Percentiles rank a stretch among this genome's conserved stretches.
These are phyloP conservation scores for Tubosaeta sp. DNA, from an alignment of 768 basidiomycete species.

Conservation along the genomic window DNA sequence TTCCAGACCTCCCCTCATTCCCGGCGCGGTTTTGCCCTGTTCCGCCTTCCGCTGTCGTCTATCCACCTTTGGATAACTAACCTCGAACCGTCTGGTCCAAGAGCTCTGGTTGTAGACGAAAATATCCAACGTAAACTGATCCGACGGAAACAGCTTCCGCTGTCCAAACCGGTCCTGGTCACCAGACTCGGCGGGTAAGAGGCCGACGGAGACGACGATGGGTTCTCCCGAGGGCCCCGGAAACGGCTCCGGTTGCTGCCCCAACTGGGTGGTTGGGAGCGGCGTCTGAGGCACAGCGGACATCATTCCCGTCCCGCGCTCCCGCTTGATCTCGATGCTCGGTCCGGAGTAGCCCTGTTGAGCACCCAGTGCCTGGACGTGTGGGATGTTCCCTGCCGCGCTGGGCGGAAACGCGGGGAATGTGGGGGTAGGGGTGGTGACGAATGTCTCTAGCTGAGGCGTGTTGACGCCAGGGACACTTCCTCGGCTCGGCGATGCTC, in stretches of 20 bases:
- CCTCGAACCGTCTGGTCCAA: constrained; percentile 74
- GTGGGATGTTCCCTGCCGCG: constrained; percentile 47
- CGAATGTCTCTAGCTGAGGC: constrained; percentile 16
- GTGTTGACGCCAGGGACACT: neutral
- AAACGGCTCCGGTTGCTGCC: constrained; percentile 21
- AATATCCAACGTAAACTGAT: constrained; percentile 76
- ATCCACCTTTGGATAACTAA: constrained; percentile 59
- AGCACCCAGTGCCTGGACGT: constrained; percentile 49
- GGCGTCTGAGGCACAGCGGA: constrained; percentile 47
- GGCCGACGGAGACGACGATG: constrained; percentile 67
- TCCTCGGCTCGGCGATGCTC: constrained; percentile 26
- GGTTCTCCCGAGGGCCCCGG: constrained; percentile 41
- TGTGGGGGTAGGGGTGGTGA: constrained; percentile 58
- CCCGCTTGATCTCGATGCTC: constrained; percentile 65
- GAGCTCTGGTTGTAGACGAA: constrained; percentile 82
- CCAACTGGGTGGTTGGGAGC: constrained; percentile 42
- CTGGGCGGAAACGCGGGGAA: constrained; percentile 62
- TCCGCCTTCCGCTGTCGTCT: constrained; percentile 38
- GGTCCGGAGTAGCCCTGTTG: constrained; percentile 49
- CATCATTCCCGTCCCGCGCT: constrained; percentile 40
- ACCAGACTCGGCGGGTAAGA: constrained; percentile 29
- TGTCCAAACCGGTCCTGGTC: constrained; percentile 12
- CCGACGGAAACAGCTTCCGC: constrained; percentile 64
- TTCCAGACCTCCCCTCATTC: constrained; percentile 21
- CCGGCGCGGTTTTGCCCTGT: constrained; percentile 21